Base-by-base conservation (phyloP, 208 protist species). In the Naegleria gruberi region DNA sequence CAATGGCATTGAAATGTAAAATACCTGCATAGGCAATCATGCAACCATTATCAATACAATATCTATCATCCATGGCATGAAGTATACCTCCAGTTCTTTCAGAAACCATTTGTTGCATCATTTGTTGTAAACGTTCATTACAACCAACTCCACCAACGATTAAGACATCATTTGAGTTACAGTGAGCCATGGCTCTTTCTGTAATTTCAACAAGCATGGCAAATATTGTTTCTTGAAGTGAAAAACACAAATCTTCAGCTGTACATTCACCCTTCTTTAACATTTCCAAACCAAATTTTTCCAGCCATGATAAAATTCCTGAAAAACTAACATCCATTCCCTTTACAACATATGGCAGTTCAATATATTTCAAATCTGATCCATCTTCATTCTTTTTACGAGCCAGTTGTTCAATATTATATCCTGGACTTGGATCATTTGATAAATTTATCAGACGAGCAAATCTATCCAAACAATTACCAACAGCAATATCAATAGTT, bases 41-140 rank as follows among this genome's bases (percentile, higher is more conserved):
- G 82, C 98, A 98, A 2, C 99, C 99, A 92, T 99, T 99, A 94
- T 99, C 99, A 91, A 99, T 99, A 91, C 98, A 99, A 94, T 99
- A 99, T 8, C 98, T 92, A 42, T 98, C 95, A 90, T 99, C 98
- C 94, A 99, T 99, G 87, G 95, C 96, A 91, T 96, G 96, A 83
- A 96, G 95, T 43, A 91, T 94, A 30, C 97, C 97, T 19, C 95
- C 95, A n/a, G n/a, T n/a, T 51, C 97, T 93, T 92, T 98, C 94
- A 41, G 84, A 89, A 0, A 95, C 96, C 98, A 99, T 99, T 46
- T 92, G 46, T 85, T 93, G 92, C 95, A 98, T 98, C 98, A 99
- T 99, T 86, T 98, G 93, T 92, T 99, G 98, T 65, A 99, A 93
- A 3, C 98, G 95, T 42, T 94, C 90, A 93, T 99, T 99, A 93